These are phyloP conservation scores for Nectriaceae sp. DNA, from an alignment of 2,329 filamentous ascomycete genomes.

Conservation along the genomic window DNA sequence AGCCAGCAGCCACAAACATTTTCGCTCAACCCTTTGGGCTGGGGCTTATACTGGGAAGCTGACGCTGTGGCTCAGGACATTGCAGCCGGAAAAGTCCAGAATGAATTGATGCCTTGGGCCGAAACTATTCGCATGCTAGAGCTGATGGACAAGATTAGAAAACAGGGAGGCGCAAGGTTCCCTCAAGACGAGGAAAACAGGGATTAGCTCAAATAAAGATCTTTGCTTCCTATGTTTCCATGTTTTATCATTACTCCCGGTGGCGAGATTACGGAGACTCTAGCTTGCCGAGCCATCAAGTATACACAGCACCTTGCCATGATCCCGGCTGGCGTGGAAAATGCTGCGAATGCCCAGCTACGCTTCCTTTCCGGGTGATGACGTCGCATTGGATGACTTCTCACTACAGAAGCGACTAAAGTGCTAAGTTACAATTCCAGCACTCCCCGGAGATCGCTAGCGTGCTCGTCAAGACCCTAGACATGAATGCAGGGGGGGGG, in stretches of 20 bases:
- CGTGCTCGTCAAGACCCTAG: neutral
- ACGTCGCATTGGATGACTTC: too few relatives aligned
- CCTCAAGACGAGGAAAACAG: slow-evolving; percentile 26
- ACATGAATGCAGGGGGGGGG: neutral
- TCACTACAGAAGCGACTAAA: too few relatives aligned
- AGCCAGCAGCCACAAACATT: slow-evolving; percentile 29
- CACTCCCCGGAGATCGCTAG: neutral
- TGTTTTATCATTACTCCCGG: too few relatives aligned
- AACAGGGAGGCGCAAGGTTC: slow-evolving; percentile 32
- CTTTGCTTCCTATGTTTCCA: too few relatives aligned
- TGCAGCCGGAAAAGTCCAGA: slow-evolving; percentile 38
- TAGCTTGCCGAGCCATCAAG: too few relatives aligned
- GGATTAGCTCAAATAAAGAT: neutral
- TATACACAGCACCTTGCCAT: too few relatives aligned
- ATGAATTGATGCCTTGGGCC: slow-evolving; percentile 44
- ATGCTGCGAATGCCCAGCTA: too few relatives aligned
- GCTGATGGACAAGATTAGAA: slow-evolving; percentile 48
- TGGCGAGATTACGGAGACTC: too few relatives aligned
- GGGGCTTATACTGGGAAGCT: slow-evolving; percentile 48
- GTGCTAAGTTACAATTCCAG: too few relatives aligned
- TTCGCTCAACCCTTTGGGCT: slow-evolving; percentile 37
- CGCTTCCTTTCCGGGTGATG: too few relatives aligned
- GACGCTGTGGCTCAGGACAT: slow-evolving; percentile 45
- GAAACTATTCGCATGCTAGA: slow-evolving; percentile 49
- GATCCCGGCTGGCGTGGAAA: too few relatives aligned